phyloP scores from a whole-genome alignment of 257 asterid genomes.

The Penstemon barbatus region DNA sequence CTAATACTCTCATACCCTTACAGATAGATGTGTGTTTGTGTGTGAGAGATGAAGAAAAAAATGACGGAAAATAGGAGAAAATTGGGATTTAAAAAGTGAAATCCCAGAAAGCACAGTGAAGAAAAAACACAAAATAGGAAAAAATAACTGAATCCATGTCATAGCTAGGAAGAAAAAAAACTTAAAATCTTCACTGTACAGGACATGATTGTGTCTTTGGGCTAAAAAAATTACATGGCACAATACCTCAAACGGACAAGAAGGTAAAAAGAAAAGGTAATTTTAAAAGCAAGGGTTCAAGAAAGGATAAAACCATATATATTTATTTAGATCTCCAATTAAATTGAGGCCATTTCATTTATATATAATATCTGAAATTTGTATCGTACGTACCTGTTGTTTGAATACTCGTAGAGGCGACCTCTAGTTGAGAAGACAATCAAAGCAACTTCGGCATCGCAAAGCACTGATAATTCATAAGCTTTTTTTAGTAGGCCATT shows the following conservation, averaged over 20 bases:
- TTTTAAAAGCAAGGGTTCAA: too few species aligned
- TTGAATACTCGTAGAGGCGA: slow-evolving; percentile 90
- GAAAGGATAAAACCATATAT: too few species aligned
- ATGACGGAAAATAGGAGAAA: slow-evolving; percentile 19
- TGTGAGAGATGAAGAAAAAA: slow-evolving; percentile 25
- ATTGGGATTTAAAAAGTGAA: slow-evolving; percentile 40
- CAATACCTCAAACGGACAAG: slow-evolving; percentile 14
- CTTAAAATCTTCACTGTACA: slow-evolving; percentile 27
- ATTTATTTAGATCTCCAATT: too few species aligned
- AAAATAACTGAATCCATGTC: slow-evolving; percentile 37
- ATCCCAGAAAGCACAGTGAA: slow-evolving; percentile 34
- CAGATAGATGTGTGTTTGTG: slow-evolving; percentile 27
- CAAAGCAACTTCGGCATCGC: slow-evolving; percentile 95
- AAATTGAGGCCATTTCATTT: not conserved
- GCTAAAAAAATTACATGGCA: slow-evolving; percentile 31
- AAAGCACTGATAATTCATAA: slow-evolving; percentile 87
- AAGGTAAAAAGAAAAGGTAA: not conserved
- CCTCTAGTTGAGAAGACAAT: slow-evolving; percentile 91
- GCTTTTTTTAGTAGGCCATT: slow-evolving; percentile 88
- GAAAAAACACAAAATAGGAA: slow-evolving; percentile 32
- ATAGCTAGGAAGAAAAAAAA: slow-evolving; percentile 10
- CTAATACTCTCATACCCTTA: slow-evolving; percentile 29
- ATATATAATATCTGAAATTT: not conserved
- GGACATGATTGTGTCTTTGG: slow-evolving; percentile 4
- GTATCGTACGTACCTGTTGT: slow-evolving; percentile 71